These are phyloP conservation scores for Fusarium sp. DNA, from an alignment of 2,329 filamentous ascomycete genomes.

Conservation along the genomic window DNA sequence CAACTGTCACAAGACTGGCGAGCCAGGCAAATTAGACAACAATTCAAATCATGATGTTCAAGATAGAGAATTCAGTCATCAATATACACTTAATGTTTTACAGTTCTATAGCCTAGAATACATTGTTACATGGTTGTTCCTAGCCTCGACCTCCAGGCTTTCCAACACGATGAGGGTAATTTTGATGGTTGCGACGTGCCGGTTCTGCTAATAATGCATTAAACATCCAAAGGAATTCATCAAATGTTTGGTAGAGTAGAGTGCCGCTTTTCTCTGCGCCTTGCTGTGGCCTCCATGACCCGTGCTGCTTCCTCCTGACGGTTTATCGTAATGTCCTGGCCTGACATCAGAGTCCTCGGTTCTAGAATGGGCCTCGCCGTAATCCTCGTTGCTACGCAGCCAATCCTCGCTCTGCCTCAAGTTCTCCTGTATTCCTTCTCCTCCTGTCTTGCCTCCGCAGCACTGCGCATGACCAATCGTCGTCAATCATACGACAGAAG, in stretches of 20 bases:
- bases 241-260: slow-evolving; percentile 43
- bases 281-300: slow-evolving; percentile 24
- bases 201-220: slow-evolving; percentile 37
- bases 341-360: background rate
- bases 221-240: slow-evolving; percentile 36
- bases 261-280: slow-evolving; percentile 37
- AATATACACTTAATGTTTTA: slow-evolving; percentile 20
- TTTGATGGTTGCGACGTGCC: slow-evolving; percentile 1
- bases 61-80: background rate
- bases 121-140: slow-evolving; percentile 40
- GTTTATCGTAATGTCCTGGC: slow-evolving; percentile 6
- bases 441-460: slow-evolving; percentile 3
- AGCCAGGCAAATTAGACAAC: background rate
- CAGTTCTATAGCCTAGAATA: slow-evolving; percentile 43
- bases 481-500: background rate
- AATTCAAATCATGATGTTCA: background rate
- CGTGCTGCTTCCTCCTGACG: background rate
- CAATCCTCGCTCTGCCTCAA: slow-evolving; percentile 35
- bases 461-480: background rate
- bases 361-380: slow-evolving; percentile 2
- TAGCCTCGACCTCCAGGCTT: slow-evolving; percentile 14
- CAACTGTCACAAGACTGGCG: background rate
- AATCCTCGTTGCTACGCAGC: slow-evolving; percentile 20
- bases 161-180: slow-evolving; percentile 27
- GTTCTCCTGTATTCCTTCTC: slow-evolving; percentile 34